These are phyloP conservation scores for Oryza meridionalis DNA, from an alignment of 176 grass and related monocot genomes.

Conservation along the genomic window DNA sequence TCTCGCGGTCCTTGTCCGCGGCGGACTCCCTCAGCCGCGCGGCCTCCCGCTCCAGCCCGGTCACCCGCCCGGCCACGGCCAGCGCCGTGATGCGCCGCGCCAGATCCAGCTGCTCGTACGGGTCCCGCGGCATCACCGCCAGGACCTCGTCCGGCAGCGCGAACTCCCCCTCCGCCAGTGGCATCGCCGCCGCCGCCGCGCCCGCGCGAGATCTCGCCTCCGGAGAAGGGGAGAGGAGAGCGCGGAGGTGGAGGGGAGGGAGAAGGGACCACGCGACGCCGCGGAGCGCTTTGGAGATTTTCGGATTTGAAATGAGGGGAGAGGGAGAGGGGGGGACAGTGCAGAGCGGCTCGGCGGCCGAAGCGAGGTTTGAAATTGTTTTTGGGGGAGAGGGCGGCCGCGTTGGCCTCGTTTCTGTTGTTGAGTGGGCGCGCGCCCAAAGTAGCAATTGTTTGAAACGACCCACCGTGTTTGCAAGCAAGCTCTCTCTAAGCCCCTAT, in stretches of 20 bases:
- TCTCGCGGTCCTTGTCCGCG: constrained; percentile 59
- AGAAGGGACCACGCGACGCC: constrained; percentile 44
- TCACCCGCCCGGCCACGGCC: constrained; percentile 74
- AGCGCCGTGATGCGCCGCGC: constrained; percentile 88
- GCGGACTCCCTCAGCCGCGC: constrained; percentile 58
- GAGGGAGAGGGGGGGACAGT: not conserved
- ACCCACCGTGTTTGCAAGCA: not conserved
- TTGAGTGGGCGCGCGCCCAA: constrained; percentile 22
- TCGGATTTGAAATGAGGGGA: constrained; percentile 45
- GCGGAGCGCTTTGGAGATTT: constrained; percentile 33
- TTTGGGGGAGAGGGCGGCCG: not conserved
- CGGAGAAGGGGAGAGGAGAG: not conserved
- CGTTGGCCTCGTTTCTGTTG: constrained; percentile 28
- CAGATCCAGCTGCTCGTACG: constrained; percentile 89
- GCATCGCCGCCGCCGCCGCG: constrained; percentile 30
- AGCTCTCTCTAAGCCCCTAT: not conserved
- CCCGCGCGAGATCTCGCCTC: not conserved
- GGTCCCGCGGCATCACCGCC: constrained; percentile 81
- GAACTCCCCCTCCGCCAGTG: constrained; percentile 50
- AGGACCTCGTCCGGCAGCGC: constrained; percentile 69
- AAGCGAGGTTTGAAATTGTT: constrained; percentile 53
- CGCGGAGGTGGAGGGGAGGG: not conserved
- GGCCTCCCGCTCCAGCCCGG: constrained; percentile 76
- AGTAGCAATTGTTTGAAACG: constrained; percentile 43
- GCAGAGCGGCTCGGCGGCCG: constrained; percentile 35